A percentile compares a stretch with the other conserved stretches of the same genome.
Conservation (phyloP, 1,284 basidiomycete species). For the Salmacisia buchloeana region DNA sequence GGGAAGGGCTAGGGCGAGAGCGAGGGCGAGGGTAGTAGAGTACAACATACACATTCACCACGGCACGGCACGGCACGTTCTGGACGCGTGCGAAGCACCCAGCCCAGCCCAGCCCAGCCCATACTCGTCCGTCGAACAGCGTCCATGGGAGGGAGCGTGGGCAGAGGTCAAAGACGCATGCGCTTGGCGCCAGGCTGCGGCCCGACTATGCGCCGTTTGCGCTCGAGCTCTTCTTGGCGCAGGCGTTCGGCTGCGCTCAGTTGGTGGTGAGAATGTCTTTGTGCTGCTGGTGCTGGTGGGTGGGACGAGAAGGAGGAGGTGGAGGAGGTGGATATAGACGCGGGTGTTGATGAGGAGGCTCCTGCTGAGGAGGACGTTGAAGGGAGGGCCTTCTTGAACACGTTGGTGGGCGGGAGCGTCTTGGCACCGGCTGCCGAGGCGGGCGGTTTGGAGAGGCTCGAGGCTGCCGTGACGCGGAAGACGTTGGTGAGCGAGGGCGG, state of each 20-base stretch:
- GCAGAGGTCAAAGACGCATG: constrained; percentile 3
- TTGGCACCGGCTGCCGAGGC: constrained; percentile 13
- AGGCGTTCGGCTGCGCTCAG: constrained; percentile 1
- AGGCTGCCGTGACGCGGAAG: constrained; percentile 10
- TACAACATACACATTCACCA: no score
- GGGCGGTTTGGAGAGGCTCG: constrained; percentile 23
- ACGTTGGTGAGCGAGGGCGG: not conserved
- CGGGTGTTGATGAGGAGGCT: not conserved
- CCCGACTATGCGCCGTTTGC: constrained; percentile 10
- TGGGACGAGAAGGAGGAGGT: not conserved
- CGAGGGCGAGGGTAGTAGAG: no score
- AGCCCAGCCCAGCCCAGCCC: not conserved
- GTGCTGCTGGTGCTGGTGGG: not conserved
- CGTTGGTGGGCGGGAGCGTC: constrained; percentile 1
- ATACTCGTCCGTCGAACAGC: no score
- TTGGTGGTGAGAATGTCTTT: no score
- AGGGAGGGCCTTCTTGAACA: constrained; percentile 11
- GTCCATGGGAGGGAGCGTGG: no score
- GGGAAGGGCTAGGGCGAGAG: no score
- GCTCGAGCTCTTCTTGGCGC: not conserved
- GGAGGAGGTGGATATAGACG: not conserved
- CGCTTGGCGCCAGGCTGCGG: constrained; percentile 17
- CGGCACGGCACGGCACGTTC: no score
- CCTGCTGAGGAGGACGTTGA: no score
- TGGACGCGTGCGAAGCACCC: not conserved